These are phyloP conservation scores for Cercospora sp. DNA, from an alignment of 2,329 filamentous ascomycete genomes.

Conservation along the genomic window DNA sequence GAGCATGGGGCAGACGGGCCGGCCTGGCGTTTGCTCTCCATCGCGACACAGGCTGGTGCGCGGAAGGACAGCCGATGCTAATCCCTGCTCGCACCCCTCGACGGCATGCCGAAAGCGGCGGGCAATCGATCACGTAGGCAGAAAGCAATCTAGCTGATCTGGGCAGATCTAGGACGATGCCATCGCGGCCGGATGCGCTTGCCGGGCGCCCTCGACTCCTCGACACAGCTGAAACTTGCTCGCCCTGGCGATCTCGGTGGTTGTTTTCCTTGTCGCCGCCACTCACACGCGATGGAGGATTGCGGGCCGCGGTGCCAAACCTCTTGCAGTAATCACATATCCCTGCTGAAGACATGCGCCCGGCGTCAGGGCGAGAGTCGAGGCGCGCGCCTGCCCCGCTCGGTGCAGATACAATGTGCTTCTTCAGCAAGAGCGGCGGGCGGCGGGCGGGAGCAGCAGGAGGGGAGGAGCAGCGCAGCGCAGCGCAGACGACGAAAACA, in stretches of 20 bases:
- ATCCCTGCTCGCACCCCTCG: background rate
- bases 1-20: slow-evolving; percentile 4
- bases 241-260: slow-evolving; percentile 5
- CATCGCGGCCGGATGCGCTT: background rate
- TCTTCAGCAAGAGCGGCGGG: background rate
- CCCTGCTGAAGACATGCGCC: slow-evolving; percentile 8
- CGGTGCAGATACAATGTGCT: slow-evolving; percentile 9
- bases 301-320: slow-evolving; percentile 1
- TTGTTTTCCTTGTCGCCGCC: slow-evolving; percentile 6
- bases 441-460: background rate
- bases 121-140: slow-evolving; percentile 7
- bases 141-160: slow-evolving; percentile 6
- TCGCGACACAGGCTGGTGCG: background rate
- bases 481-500: background rate
- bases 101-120: background rate
- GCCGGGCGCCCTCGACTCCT: slow-evolving; percentile 8
- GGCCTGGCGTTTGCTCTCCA: background rate
- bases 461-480: background rate
- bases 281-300: slow-evolving; percentile 1
- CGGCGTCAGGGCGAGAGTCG: background rate
- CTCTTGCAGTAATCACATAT: slow-evolving; percentile 6
- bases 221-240: background rate
- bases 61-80: slow-evolving; percentile 11
- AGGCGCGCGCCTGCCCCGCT: background rate
- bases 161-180: background rate